These are phyloP conservation scores for Aspergillus arachidicola DNA, from an alignment of 2,329 filamentous ascomycete genomes.

Conservation along the genomic window DNA sequence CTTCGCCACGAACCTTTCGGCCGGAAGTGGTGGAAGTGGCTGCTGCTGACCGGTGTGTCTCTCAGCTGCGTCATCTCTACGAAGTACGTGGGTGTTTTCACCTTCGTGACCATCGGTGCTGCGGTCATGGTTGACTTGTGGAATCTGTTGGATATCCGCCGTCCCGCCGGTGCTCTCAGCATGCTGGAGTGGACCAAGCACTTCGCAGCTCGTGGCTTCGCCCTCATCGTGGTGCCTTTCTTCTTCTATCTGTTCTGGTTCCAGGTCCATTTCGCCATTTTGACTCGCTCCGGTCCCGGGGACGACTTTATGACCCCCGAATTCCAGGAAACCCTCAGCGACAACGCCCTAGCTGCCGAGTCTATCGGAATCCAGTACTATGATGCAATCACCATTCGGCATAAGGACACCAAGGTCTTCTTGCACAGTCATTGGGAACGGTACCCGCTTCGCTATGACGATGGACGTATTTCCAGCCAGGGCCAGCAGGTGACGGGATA, in stretches of 20 bases:
- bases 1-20: slow-evolving; percentile 84
- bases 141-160: slow-evolving; percentile 88
- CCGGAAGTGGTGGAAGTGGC: slow-evolving; percentile 99
- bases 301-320: slow-evolving; percentile 99
- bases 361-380: slow-evolving; percentile 87
- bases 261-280: slow-evolving; percentile 95
- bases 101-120: slow-evolving; percentile 94
- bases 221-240: slow-evolving; percentile 87
- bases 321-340: slow-evolving; percentile 94
- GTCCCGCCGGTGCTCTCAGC: slow-evolving; percentile 76
- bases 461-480: slow-evolving; percentile 95
- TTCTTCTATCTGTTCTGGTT: slow-evolving; percentile 99
- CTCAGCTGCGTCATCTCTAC: slow-evolving; percentile 97
- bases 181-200: slow-evolving; percentile 84
- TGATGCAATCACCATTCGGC: slow-evolving; percentile 81
- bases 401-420: slow-evolving; percentile 97
- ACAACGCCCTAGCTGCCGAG: slow-evolving; percentile 90
- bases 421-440: slow-evolving; percentile 88
- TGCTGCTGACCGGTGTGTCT: slow-evolving; percentile 89
- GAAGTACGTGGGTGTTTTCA: slow-evolving; percentile 96
- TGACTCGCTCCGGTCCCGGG: slow-evolving; percentile 84
- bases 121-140: slow-evolving; percentile 94
- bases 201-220: slow-evolving; percentile 82
- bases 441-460: slow-evolving; percentile 94
- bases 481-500: slow-evolving; percentile 98